Base-by-base conservation (phyloP, 179 eudicot genomes). In the Beta corolliflora region DNA sequence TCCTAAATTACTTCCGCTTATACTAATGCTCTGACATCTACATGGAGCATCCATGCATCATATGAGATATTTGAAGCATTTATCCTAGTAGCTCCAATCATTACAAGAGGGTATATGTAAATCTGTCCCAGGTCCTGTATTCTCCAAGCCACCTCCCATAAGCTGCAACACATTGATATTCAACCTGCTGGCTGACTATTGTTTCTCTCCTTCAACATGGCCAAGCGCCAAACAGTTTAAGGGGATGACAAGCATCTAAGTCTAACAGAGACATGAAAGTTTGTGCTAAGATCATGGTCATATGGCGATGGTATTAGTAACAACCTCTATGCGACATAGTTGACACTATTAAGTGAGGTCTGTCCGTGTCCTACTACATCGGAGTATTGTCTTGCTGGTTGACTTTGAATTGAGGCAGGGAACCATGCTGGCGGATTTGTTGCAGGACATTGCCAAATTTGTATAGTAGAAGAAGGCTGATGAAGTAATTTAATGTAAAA, bases 401-500 rank as follows among this genome's bases (percentile, higher is more conserved):
- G 67, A 15, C 44, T 54, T 55, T 58, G 29, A 13, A 55, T 9
- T 3, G 53, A 48, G 53, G 53, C 53, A 48, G 29, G 2, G 13
- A 52, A 23, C 50, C 44, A 3, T 53, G 18, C 75, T 13, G 54
- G 61, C 41, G 14, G 52, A 8, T 61, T 16, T 72, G 19, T 53
- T 23, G 76, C 31, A 58, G 80, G 70, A 73, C 52, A 58, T 31
- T 66, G 12, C 52, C 71, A 81, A 15, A 18, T 65, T 48, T 81
- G 68, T 75, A 75, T 23, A 76, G 78, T 14, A 18, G 5, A 52
- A 41, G 3, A 45, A 50, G 9, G 55, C 15, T 59, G 75, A 9
- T 68, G 79, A 71, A 60, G 44, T 80, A 80, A 29, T 80, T 74
- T 65, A 80, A 41, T 73, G 79, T 61, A 61, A 36, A 7, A 45